Conservation (phyloP, 2,329 filamentous ascomycete genomes). For the Orbilia oligospora region DNA sequence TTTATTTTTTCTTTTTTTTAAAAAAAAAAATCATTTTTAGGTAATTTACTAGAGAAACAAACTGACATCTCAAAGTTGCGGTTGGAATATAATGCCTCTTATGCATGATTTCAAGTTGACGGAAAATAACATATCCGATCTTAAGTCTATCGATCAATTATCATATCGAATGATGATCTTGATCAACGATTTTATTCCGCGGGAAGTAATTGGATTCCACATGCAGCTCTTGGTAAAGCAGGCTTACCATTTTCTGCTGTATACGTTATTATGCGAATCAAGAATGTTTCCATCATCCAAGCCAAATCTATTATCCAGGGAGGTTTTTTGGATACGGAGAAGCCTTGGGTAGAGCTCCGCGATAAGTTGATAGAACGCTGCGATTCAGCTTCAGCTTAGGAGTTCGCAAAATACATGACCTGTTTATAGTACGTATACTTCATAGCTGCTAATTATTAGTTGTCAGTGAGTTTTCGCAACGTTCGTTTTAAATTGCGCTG, state of each 20-base stretch:
- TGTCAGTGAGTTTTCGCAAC: neutral
- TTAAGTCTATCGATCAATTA: conserved; percentile 5
- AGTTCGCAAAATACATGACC: conserved; percentile 17
- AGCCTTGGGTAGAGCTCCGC: conserved; percentile 16
- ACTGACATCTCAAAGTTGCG: conserved; percentile 13
- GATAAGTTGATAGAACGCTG: conserved; percentile 8
- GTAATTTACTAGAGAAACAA: too few relatives aligned
- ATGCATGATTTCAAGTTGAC: conserved; percentile 16
- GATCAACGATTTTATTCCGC: conserved; percentile 28
- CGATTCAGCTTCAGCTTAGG: neutral
- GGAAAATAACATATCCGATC: neutral
- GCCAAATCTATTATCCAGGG: conserved; percentile 22
- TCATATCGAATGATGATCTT: conserved; percentile 11
- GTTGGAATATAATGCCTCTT: conserved; percentile 13
- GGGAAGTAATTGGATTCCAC: conserved; percentile 26
- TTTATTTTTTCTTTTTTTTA: too few relatives aligned
- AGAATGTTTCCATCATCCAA: conserved; percentile 11
- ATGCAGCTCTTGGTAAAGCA: neutral
- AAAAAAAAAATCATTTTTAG: too few relatives aligned
- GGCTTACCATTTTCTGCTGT: neutral
- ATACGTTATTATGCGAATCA: conserved; percentile 26
- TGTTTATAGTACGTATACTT: conserved; percentile 20
- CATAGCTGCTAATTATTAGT: conserved; percentile 1
- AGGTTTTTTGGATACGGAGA: conserved; percentile 13
- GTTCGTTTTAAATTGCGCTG: conserved; percentile 14